These are phyloP conservation scores for Metarhizium sp. DNA, from an alignment of 2,329 filamentous ascomycete species.

Conservation along the genomic window DNA sequence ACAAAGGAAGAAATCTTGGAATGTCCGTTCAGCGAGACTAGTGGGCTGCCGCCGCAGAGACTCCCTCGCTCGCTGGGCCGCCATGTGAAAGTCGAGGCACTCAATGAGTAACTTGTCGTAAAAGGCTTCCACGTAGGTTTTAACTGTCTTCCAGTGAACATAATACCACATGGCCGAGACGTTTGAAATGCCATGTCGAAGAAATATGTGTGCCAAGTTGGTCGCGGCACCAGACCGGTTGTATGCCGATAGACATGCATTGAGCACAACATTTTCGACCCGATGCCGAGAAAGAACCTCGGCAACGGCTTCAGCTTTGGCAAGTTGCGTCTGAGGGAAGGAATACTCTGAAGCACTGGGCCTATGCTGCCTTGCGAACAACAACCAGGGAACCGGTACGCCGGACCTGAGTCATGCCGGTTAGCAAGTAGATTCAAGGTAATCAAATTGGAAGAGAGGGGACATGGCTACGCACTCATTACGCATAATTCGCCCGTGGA, in stretches of 20 bases:
- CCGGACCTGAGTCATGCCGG: slow-evolving; percentile 9
- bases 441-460: background rate
- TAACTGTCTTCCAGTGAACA: slow-evolving; percentile 18
- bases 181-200: slow-evolving; percentile 16
- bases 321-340: slow-evolving; percentile 14
- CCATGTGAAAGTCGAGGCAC: slow-evolving; percentile 16
- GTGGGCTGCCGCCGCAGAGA: slow-evolving; percentile 15
- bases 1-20: slow-evolving; percentile 20
- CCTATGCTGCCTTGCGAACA: slow-evolving; percentile 14
- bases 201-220: slow-evolving; percentile 19
- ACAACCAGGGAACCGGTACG: slow-evolving; percentile 14
- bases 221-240: slow-evolving; percentile 14
- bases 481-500: slow-evolving; percentile 16
- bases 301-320: slow-evolving; percentile 14
- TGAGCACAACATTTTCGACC: slow-evolving; percentile 19
- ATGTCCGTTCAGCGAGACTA: slow-evolving; percentile 10
- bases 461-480: slow-evolving; percentile 13
- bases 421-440: background rate
- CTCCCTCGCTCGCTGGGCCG: slow-evolving; percentile 18
- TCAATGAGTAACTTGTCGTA: slow-evolving; percentile 17
- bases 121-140: slow-evolving; percentile 18
- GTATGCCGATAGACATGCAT: slow-evolving; percentile 20
- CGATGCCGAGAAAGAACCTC: slow-evolving; percentile 13
- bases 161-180: slow-evolving; percentile 22
- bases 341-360: slow-evolving; percentile 9